These are phyloP conservation scores for Talaromyces adpressus DNA, from an alignment of 495 filamentous ascomycete genomes.

Conservation along the genomic window DNA sequence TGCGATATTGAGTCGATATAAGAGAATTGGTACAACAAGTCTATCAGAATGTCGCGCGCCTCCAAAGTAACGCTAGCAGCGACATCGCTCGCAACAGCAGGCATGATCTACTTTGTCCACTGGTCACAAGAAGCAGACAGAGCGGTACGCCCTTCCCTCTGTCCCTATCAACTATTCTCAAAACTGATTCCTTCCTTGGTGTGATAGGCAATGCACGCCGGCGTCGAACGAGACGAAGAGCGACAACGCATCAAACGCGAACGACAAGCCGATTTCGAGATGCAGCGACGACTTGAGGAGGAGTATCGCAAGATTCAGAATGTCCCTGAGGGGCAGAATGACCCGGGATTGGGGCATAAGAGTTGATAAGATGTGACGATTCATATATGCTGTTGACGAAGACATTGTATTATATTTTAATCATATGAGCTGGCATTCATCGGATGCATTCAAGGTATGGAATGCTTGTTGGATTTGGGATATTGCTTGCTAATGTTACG, in stretches of 20 bases:
- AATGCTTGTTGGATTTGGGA: background rate
- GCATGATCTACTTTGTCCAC: conserved; percentile 82
- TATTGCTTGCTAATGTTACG: background rate
- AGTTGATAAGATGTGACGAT: conserved; percentile 5
- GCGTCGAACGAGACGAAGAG: conserved; percentile 91
- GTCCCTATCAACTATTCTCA: background rate
- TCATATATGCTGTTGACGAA: background rate
- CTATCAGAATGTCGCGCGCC: conserved; percentile 67
- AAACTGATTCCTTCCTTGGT: background rate
- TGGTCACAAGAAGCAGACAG: conserved; percentile 80
- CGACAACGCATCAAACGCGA: conserved; percentile 84
- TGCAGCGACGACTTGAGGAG: conserved; percentile 77
- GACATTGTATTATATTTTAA: conserved; percentile 5
- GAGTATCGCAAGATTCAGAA: conserved; percentile 86
- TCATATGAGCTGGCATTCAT: background rate
- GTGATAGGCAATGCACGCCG: conserved; percentile 84
- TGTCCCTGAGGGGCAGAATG: conserved; percentile 33
- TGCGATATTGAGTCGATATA: background rate
- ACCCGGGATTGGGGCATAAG: conserved; percentile 11
- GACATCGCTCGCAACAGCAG: conserved; percentile 67
- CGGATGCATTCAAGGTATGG: background rate
- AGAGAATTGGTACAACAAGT: background rate
- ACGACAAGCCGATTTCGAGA: conserved; percentile 86
- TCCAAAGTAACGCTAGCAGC: conserved; percentile 77
- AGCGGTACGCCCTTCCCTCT: conserved; percentile 48